Evolutionary conservation across 345 rosid genomes (phyloP), one percentile per base, ranked within the genome.

Genomic region (Populus nigra): DNA sequence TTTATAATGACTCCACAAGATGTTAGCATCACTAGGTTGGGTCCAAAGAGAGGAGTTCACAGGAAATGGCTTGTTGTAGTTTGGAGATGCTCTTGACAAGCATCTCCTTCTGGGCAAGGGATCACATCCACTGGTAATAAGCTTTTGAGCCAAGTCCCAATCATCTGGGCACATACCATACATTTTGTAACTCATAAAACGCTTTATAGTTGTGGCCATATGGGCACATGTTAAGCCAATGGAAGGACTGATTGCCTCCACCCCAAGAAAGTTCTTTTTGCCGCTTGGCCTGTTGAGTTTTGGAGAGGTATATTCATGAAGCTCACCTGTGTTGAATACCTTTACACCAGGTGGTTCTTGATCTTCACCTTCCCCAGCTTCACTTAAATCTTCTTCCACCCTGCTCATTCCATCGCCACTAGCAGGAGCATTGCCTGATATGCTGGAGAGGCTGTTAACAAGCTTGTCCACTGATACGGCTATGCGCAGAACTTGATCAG

Each of bases 91-190:
- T 79, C 80, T 85, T 35, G 90, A 85, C 74, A 87, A 78, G 81
- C 92, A 87, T 80, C 88, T 81, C 77, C 91, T 85, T 75, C 88
- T 87, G 27, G 94, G 90, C 71, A 88, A 66, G 47, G 90, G 90
- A 35, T 90, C 89, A 13, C 89, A 87, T 69, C 90, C 91, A 38
- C 67, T 65, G 36, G 68, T 55, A 13, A 89, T 81, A n/a, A 90
- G 89, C 84, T 85, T 87, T 78, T 84, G 85, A 73, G 86, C 92
- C 27, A 80, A 70, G 78, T 84, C 78, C 79, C 78, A 80, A 35
- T 88, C 91, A 70, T 87, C 89, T 7, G 89, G 89, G 68, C 91
- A 88, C 76, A 29, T 79, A 6, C 68, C 84, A 38, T 78, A 80
- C 50, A 77, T 63, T 63, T 84, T 86, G 85, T 85, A 86, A 65